A percentile compares a stretch with the other conserved stretches of the same genome.
Conservation (phyloP, 1,284 basidiomycete species). For the Cutaneotrichosporon arboriforme region DNA sequence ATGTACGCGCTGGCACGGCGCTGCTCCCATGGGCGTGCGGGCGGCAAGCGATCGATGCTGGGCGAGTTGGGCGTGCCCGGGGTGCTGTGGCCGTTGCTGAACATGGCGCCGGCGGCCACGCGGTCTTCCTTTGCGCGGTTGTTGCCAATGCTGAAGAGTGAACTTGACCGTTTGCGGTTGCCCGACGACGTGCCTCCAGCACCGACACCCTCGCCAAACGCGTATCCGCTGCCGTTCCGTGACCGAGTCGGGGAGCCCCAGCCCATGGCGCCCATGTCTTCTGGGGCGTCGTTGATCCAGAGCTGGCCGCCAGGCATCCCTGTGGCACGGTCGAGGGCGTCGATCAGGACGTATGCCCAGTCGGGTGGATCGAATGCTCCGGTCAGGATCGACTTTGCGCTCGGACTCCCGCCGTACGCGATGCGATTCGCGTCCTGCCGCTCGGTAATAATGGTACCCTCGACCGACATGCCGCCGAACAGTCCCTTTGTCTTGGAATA, state of each 20-base stretch:
- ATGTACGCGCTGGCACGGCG: conserved; percentile 26
- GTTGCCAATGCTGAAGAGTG: conserved; percentile 16
- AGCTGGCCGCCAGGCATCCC: conserved; percentile 61
- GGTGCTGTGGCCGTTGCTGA: neutral
- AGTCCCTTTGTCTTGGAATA: conserved; percentile 93
- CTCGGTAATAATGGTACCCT: conserved; percentile 91
- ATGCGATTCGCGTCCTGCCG: conserved; percentile 82
- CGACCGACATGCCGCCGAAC: conserved; percentile 72
- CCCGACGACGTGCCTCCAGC: conserved; percentile 14
- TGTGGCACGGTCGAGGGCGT: conserved; percentile 66
- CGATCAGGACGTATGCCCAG: conserved; percentile 69
- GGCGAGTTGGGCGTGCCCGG: neutral
- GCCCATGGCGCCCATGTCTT: conserved; percentile 41
- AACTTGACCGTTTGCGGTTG: conserved; percentile 19
- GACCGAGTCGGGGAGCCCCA: conserved; percentile 14
- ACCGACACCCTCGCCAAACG: conserved; percentile 44
- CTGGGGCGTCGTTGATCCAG: conserved; percentile 59
- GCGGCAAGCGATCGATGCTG: conserved; percentile 4
- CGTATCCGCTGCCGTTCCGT: conserved; percentile 22
- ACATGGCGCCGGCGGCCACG: conserved; percentile 1
- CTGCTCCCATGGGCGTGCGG: conserved; percentile 14
- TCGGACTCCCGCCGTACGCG: conserved; percentile 70
- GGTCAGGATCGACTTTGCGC: conserved; percentile 70
- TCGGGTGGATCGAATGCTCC: conserved; percentile 67
- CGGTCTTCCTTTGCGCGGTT: conserved; percentile 1